Conservation (phyloP, 805 yeast genomes). For the Cyberlindnera misumaiensis region DNA sequence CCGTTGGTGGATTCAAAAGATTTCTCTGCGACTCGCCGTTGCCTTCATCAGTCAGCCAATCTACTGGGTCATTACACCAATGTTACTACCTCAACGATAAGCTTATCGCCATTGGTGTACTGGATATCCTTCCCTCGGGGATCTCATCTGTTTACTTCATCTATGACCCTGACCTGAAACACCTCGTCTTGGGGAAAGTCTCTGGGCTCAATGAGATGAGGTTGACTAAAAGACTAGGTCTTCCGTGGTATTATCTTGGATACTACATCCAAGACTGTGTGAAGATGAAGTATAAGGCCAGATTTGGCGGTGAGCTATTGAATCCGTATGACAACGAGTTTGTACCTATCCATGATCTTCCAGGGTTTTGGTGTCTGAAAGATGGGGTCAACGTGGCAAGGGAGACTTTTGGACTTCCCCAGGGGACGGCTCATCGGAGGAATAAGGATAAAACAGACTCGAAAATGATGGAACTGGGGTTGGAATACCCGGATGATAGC, state of each 20-base stretch:
- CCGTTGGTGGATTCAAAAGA: slow-evolving; percentile 42
- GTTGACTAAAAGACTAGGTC: slow-evolving; percentile 38
- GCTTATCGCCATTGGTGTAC: slow-evolving; percentile 67
- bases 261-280: slow-evolving; percentile 71
- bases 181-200: slow-evolving; percentile 67
- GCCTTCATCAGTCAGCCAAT: slow-evolving; percentile 1
- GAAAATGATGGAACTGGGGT: no score
- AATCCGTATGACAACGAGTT: slow-evolving; percentile 46
- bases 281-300: slow-evolving; percentile 77
- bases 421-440: no score
- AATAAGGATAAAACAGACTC: no score
- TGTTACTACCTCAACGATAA: slow-evolving; percentile 59
- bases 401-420: no score
- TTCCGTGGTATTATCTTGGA: slow-evolving; percentile 65
- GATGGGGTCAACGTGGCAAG: background rate
- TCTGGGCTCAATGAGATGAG: slow-evolving; percentile 68
- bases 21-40: slow-evolving; percentile 74
- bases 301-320: slow-evolving; percentile 69
- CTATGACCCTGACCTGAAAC: slow-evolving; percentile 76
- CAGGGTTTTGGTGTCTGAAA: slow-evolving; percentile 1
- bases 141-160: slow-evolving; percentile 82
- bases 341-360: slow-evolving; percentile 1
- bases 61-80: slow-evolving; percentile 68
- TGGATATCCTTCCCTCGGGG: slow-evolving; percentile 71
- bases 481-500: no score